phyloP scores from a whole-genome alignment of 2,329 filamentous ascomycete genomes.

The Neofusicoccum laricinum region DNA sequence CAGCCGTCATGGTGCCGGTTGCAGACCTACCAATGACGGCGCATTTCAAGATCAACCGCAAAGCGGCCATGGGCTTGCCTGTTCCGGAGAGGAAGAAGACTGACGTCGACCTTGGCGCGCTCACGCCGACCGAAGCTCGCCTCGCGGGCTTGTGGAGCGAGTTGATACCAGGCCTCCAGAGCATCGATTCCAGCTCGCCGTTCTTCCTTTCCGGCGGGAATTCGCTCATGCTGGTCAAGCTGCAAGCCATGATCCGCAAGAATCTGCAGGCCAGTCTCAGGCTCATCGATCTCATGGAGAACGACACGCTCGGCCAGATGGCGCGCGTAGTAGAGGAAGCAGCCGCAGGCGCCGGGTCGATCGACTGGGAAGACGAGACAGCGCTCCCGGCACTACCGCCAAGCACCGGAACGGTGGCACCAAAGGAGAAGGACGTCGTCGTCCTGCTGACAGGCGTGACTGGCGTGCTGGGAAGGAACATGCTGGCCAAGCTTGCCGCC shows the following conservation, averaged over 20 bases:
- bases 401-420: no score
- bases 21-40: neutral
- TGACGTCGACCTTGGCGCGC: no score
- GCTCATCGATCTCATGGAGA: neutral
- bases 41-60: conserved; percentile 5
- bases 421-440: neutral
- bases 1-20: neutral
- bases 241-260: neutral
- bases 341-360: neutral
- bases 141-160: conserved; percentile 6
- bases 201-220: conserved; percentile 16
- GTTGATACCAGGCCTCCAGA: neutral
- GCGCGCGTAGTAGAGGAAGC: neutral
- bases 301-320: neutral
- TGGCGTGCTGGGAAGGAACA: conserved; percentile 17
- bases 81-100: neutral
- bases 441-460: conserved; percentile 22
- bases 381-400: neutral
- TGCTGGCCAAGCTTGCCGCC: conserved; percentile 30
- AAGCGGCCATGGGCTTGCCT: neutral
- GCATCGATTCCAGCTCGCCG: neutral
- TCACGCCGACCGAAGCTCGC: neutral
- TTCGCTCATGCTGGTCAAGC: conserved; percentile 11
- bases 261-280: neutral
- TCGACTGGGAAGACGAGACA: conserved; percentile 1